Percentiles rank a stretch among this genome's conserved stretches.
These are phyloP conservation scores for Magnaporthiopsis incrustans DNA, from an alignment of 2,329 filamentous ascomycete species.

Conservation along the genomic window DNA sequence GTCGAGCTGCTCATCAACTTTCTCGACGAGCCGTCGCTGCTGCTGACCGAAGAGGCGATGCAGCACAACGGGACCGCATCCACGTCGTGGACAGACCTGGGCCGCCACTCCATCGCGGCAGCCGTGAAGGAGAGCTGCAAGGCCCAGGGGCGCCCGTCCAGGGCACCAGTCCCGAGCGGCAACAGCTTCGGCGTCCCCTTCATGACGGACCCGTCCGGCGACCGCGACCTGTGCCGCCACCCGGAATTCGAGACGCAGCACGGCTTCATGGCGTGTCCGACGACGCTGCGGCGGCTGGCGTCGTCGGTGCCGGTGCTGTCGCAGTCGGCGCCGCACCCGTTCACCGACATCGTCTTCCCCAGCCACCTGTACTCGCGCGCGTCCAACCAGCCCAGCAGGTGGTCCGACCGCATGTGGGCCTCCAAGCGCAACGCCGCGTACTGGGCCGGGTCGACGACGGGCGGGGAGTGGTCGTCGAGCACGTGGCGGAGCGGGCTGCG, in stretches of 20 bases:
- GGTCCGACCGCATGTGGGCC: constrained; percentile 8
- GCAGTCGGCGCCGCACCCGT: constrained; percentile 8
- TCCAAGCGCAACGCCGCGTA: constrained; percentile 11
- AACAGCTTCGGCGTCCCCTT: constrained; percentile 25
- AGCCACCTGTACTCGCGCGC: constrained; percentile 9
- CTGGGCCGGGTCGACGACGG: constrained; percentile 12
- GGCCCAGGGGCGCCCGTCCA: background rate
- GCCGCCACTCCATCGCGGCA: background rate
- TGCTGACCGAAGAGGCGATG: constrained; percentile 8
- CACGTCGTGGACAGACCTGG: background rate
- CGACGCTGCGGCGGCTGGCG: constrained; percentile 31
- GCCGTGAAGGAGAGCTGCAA: background rate
- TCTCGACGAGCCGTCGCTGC: background rate
- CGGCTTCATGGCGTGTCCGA: constrained; percentile 35
- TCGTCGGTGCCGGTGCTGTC: constrained; percentile 38
- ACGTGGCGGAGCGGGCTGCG: constrained; percentile 8
- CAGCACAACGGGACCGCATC: background rate
- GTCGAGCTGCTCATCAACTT: constrained; percentile 1
- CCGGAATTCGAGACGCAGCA: constrained; percentile 34
- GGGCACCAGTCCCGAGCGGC: background rate
- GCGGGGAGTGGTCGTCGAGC: constrained; percentile 9
- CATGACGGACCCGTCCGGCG: constrained; percentile 19
- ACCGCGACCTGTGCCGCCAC: constrained; percentile 33
- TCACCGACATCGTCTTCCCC: constrained; percentile 10
- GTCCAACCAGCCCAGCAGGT: constrained; percentile 7